Evolutionary conservation across 345 rosid species (phyloP), one percentile per base, ranked within the genome.

Genomic region (Eucalyptus guilfoylei): DNA sequence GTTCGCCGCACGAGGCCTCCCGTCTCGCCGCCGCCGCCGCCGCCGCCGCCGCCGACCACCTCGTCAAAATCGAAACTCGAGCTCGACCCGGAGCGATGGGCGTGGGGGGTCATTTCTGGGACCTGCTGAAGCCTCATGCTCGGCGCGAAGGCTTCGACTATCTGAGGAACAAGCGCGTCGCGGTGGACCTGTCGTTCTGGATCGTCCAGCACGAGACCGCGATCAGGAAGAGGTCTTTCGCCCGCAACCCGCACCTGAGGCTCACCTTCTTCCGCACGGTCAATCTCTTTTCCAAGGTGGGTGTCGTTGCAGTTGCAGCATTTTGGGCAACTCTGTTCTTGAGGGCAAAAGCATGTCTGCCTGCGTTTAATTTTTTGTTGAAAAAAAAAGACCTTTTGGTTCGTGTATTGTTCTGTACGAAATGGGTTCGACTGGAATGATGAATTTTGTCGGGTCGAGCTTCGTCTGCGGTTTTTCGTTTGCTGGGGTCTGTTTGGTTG

Each of bases 51-150:
- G 21, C 54, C 58, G 26, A 19, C 58, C 60, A 50, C 64, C 40
- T 49, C 87, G 62, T 49, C 34, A 52, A 85, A 69, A 49, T 67
- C 69, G 40, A 64, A 67, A 86, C 34, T 49, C 67, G 48, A 58
- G 48, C 48, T 28, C 50, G 32, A 2, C 11, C 26, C 30, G 89
- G 15, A 80, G 86, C 69, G 86, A 95, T 97, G 99, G 99, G 98
- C 32, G 96, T 95, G 17, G 97, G 99, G 40, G 97, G 97, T 42
- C 95, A 95, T n/a, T 97, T 98, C 93, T 98, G 99, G 98, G 98
- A 95, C 58, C 88, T 95, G 92, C 89, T 96, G 19, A 95, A 92
- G 91, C 99, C 99, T 92, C 93, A 91, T 58, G 95, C 91, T 44
- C 92, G 92, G 16, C 87, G 54, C 42, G 92, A 97, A 89, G 98